Evolutionary conservation across 768 basidiomycete species (phyloP).

Genomic region (Psilocybe azurescens): DNA sequence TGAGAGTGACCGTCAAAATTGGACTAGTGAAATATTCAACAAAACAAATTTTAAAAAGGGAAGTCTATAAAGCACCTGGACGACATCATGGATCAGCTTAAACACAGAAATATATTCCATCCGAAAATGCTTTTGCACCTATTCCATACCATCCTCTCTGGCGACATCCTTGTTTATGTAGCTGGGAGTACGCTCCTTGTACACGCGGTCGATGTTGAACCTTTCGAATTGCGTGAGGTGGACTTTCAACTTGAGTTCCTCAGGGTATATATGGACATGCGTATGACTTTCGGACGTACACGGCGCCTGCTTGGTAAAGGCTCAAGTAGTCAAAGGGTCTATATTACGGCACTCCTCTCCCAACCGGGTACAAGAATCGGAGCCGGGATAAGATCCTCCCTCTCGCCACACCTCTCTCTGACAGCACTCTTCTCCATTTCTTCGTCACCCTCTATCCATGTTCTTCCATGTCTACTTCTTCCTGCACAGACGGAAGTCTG

Average conservation of each 20-base stretch:
- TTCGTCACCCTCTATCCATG: conserved; percentile 33
- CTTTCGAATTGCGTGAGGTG: conserved; percentile 92
- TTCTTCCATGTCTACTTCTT: conserved; percentile 48
- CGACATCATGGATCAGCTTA: conserved; percentile 91
- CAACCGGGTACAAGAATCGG: conserved; percentile 7
- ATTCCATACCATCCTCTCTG: conserved; percentile 86
- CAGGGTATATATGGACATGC: conserved; percentile 74
- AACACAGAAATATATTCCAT: conserved; percentile 99
- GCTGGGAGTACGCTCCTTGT: conserved; percentile 81
- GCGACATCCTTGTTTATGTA: conserved; percentile 78
- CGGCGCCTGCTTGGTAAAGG: conserved; percentile 64
- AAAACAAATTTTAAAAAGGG: conserved; percentile 15
- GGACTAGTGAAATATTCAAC: too few species aligned
- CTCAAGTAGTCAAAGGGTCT: conserved; percentile 93
- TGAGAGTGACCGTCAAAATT: conserved; percentile 99
- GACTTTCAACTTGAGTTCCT: conserved; percentile 90
- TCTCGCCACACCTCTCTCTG: conserved; percentile 29
- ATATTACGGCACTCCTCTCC: conserved; percentile 85
- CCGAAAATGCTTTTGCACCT: conserved; percentile 92
- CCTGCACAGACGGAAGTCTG: conserved; percentile 82
- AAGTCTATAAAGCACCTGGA: conserved; percentile 89
- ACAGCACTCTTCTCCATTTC: conserved; percentile 20
- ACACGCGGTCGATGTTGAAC: conserved; percentile 92
- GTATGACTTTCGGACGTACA: conserved; percentile 75
- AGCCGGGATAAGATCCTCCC: conserved; percentile 39